Evolutionary conservation across 2,329 filamentous ascomycete species (phyloP), one percentile per base, ranked within the genome.

Genomic region (Verticillium albo-atrum): DNA sequence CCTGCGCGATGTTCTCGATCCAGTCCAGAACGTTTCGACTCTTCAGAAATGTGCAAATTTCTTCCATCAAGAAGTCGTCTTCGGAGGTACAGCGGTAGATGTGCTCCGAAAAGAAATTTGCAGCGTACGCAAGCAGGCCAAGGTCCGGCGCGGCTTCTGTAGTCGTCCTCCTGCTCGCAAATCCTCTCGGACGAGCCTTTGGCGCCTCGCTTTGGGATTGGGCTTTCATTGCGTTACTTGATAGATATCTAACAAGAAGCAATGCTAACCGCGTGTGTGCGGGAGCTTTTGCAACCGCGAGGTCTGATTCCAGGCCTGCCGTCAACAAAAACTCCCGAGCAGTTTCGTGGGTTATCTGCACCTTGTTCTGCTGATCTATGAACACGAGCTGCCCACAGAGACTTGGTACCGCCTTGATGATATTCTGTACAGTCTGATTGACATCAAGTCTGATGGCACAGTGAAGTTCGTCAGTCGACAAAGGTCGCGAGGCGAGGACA

Each of bases 21-120:
- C 71, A 74, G 4, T 62, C 62, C 15, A 74, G 64, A 9, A 73
- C 63, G 35, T 64, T 68, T 28, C 61, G 66, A 25, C 61, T 54
- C 73, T 88, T 23, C 79, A 89, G 66, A 82, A 91, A 73, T 81
- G 84, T 9, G 74, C 87, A 17, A 78, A 87, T 61, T 71, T 89
- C 35, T 82, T 89, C 63, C 82, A 86, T 68, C 15, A 68, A 54
- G 2, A 47, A 53, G 50, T 65, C 55, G 26, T 67, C 61, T 15
- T 62, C 47, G 3, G 66, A 62, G 15, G 62, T 65, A 23, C 60
- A 60, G 30, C 58, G 61, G 34, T 59, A 66, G 0, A 70, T 27
- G 57, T 71, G 68, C 4, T 69, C 65, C 20, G 68, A 66, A 54
- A 69, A 69, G 55, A 64, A 67, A 15, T 42, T 57, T 6, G 54